Evolutionary conservation across 2,329 filamentous ascomycete species (phyloP).

Genomic region (Cephalotrichum gorgonifer): DNA sequence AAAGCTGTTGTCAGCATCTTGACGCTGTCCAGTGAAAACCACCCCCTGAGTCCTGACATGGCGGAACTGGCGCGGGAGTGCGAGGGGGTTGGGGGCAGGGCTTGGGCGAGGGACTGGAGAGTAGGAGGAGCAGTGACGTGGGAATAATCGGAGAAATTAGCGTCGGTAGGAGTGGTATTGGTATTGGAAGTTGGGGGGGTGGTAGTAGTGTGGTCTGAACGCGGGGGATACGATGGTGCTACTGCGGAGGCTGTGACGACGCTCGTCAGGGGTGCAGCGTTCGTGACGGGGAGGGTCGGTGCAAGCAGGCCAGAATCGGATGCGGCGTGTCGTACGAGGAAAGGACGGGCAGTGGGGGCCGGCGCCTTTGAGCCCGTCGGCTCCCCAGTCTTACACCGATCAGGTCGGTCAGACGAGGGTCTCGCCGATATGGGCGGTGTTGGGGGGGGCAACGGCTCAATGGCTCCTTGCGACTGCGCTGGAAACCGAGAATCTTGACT

Average conservation of each 20-base stretch:
- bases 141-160: constrained; percentile 5
- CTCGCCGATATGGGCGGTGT: constrained; percentile 12
- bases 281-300: not conserved
- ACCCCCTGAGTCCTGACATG: constrained; percentile 17
- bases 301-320: not conserved
- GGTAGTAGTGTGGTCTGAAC: constrained; percentile 38
- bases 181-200: not conserved
- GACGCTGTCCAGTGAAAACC: constrained; percentile 57
- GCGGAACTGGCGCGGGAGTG: constrained; percentile 26
- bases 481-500: not conserved
- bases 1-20: constrained; percentile 83
- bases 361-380: constrained; percentile 14
- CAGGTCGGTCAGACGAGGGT: constrained; percentile 9
- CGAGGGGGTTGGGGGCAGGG: constrained; percentile 24
- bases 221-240: constrained; percentile 51
- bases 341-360: not conserved
- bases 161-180: constrained; percentile 33
- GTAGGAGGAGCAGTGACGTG: constrained; percentile 7
- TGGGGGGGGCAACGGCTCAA: constrained; percentile 8
- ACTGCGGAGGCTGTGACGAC: constrained; percentile 53
- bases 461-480: not conserved
- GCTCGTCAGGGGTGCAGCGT: constrained; percentile 24
- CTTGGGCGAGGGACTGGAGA: constrained; percentile 40
- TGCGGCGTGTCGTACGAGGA: constrained; percentile 3
- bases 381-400: constrained; percentile 15